Percentiles rank a stretch among this genome's conserved stretches.
Conservation (phyloP, 441 rosid species). For the Erodium trifolium region DNA sequence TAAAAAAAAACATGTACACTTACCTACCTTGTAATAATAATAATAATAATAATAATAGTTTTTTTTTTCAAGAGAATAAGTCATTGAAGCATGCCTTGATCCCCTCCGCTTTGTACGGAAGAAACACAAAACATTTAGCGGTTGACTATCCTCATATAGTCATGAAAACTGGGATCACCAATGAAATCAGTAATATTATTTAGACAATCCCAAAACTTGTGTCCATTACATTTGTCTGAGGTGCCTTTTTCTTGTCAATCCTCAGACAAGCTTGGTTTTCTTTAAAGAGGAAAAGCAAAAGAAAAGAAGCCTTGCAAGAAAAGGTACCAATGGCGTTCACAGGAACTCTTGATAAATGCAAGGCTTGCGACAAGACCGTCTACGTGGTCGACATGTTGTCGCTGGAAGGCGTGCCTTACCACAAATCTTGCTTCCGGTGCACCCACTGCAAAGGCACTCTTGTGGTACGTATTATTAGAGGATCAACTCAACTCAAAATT, state of each 20-base stretch:
- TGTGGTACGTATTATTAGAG: conserved; percentile 35
- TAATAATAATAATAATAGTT: too few species aligned
- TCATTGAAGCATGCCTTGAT: background rate
- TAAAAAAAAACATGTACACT: too few species aligned
- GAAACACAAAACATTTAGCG: background rate
- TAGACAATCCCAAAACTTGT: conserved; percentile 30
- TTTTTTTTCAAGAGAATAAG: background rate
- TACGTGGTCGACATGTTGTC: conserved; percentile 75
- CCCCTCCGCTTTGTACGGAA: background rate
- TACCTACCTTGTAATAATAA: too few species aligned
- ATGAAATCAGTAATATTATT: conserved; percentile 23
- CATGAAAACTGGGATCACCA: background rate
- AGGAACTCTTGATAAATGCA: conserved; percentile 88
- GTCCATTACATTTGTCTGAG: conserved; percentile 39
- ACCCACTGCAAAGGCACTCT: conserved; percentile 91
- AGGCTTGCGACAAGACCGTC: conserved; percentile 86
- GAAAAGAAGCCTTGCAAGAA: background rate
- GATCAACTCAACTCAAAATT: too few species aligned
- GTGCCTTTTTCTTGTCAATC: conserved; percentile 24
- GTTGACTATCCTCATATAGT: background rate
- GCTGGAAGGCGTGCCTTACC: conserved; percentile 81
- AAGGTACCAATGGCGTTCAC: conserved; percentile 55
- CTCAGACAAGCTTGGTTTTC: conserved; percentile 19
- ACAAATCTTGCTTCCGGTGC: conserved; percentile 90
- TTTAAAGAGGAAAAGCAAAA: background rate